These are phyloP conservation scores for Corchorus capsularis DNA, from an alignment of 345 rosid species.

Conservation along the genomic window DNA sequence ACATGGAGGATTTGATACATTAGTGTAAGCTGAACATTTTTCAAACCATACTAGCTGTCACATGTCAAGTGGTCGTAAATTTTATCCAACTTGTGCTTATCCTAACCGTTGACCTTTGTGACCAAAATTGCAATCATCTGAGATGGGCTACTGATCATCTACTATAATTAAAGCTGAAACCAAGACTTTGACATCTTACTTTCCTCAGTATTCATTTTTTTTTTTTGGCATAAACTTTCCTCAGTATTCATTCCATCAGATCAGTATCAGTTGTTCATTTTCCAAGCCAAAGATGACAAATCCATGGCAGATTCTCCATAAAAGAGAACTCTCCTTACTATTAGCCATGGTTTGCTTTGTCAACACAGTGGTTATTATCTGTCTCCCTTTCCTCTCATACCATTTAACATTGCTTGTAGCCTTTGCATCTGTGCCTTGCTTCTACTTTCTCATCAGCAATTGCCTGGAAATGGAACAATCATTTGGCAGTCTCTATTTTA, in stretches of 20 bases:
- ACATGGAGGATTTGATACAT: neutral
- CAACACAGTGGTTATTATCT: conserved; percentile 4
- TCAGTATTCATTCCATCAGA: neutral
- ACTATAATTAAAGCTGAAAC: neutral
- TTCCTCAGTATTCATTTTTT: neutral
- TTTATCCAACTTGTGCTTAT: neutral
- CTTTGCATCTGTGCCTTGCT: neutral
- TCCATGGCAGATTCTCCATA: neutral
- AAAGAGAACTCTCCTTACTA: neutral
- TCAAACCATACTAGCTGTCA: neutral
- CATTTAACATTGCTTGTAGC: neutral
- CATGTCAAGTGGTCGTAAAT: neutral
- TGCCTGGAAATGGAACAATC: conserved; percentile 14
- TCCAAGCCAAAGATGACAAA: neutral
- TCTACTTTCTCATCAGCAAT: neutral
- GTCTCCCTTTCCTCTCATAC: neutral
- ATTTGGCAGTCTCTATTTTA: neutral
- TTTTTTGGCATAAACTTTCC: no score
- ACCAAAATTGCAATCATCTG: neutral
- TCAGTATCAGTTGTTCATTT: neutral
- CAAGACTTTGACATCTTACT: neutral
- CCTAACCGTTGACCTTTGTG: neutral
- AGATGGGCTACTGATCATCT: neutral
- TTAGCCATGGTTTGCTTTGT: conserved; percentile 5
- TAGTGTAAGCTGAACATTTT: no score